Evolutionary conservation across 495 filamentous ascomycete genomes (phyloP), one percentile per base, ranked within the genome.

Genomic region (Schizothecium vesticola): DNA sequence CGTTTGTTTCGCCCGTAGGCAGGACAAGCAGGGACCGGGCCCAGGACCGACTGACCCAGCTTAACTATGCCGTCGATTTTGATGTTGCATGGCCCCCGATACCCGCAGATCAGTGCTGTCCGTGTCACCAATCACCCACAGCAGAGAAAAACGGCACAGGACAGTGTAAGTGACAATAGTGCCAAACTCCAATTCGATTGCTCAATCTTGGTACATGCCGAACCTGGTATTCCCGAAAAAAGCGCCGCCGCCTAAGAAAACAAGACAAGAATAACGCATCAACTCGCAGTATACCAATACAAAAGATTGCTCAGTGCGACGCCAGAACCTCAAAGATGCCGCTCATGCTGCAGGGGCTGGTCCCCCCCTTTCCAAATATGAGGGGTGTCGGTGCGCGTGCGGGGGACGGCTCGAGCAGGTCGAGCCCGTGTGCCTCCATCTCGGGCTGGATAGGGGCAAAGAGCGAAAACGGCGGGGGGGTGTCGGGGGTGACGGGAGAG

Each of bases 311-410:
- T 70, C 67, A 76, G 62, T 72, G 72, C 7, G 69, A 74, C 21
- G 70, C 36, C 66, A 76, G 64, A 66, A 75, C 71, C 67, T 80
- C 78, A 67, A 80, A 80, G 51, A 80, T 79, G 61, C 78, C 74
- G 51, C 76, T 71, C 64, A 80, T 79, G 65, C 73, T 76, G 31
- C 67, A 67, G 6, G 73, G 70, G 13, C 59, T 67, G 12, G 68
- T 63, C n/a, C 63, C 67, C 21, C 65, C 31, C 25, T 64, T 67
- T 5, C 70, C 70, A 25, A 72, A 70, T 13, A 71, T 66, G 22
- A 62, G 64, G 22, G 61, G 59, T 16, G 43, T n/a, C 43, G 70
- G 71, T 28, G 67, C 64, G 11, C 74, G 69, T 7, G 64, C 57
- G 9, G 76, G 78, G 6, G 77, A 67, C 3, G 78, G 78, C 62